phyloP scores from a whole-genome alignment of 768 basidiomycete genomes.

The Pleurotus platypus region DNA sequence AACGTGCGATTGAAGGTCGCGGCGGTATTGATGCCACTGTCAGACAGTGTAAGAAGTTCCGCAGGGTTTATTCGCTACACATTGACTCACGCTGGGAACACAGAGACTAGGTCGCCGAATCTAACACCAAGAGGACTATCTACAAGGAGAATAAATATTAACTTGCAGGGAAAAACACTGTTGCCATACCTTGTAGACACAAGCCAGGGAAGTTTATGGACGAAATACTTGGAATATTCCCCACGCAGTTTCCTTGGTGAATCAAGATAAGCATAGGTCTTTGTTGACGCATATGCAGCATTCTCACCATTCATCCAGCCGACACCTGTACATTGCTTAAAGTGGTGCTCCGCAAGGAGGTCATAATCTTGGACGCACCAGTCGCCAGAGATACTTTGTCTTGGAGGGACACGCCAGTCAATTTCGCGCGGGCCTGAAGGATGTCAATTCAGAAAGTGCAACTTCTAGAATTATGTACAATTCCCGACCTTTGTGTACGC shows the following conservation, averaged over 20 bases:
- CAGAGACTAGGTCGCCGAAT: constrained; percentile 42
- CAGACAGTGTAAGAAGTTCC: background rate
- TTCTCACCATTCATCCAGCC: constrained; percentile 38
- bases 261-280: background rate
- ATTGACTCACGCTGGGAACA: constrained; percentile 42
- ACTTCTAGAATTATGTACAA: background rate
- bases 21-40: constrained; percentile 47
- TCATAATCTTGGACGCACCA: constrained; percentile 23
- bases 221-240: constrained; percentile 45
- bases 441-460: background rate
- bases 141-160: background rate
- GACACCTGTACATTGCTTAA: constrained; percentile 23
- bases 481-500: constrained; percentile 48
- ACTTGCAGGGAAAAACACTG: background rate
- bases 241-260: constrained; percentile 39
- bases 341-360: constrained; percentile 2
- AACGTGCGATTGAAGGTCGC: constrained; percentile 52
- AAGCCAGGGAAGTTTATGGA: constrained; percentile 47
- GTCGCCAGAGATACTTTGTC: constrained; percentile 59
- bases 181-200: constrained; percentile 40
- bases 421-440: constrained; percentile 40
- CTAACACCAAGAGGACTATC: constrained; percentile 52
- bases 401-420: constrained; percentile 47
- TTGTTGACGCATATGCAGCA: background rate
- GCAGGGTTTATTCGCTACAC: background rate